Percentiles rank a stretch among this genome's conserved stretches.
Evolutionary conservation across 345 rosid species (phyloP).

Genomic region (Noccaea bulbosa): DNA sequence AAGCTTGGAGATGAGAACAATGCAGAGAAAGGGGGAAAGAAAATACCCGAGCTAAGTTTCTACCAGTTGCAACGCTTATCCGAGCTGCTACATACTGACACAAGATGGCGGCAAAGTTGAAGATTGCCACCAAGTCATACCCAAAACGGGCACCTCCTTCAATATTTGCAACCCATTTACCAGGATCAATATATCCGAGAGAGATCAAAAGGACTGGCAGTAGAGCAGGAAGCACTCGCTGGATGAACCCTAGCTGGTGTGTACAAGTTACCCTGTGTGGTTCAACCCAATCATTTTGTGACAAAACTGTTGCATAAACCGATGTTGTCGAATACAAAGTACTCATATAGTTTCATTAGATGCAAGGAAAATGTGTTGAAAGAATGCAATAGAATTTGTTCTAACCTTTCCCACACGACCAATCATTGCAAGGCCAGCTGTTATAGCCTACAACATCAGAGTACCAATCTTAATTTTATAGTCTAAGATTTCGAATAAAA

Average conservation of each 20-base stretch:
- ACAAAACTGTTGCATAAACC: too few species aligned
- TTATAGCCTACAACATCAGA: slow-evolving; percentile 67
- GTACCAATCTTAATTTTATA: not conserved
- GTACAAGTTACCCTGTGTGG: too few species aligned
- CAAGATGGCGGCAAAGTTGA: slow-evolving; percentile 81
- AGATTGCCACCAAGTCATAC: slow-evolving; percentile 65
- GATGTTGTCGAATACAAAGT: too few species aligned
- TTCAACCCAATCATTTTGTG: too few species aligned
- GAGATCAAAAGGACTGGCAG: slow-evolving; percentile 79
- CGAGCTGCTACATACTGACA: slow-evolving; percentile 87
- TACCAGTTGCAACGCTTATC: slow-evolving; percentile 77
- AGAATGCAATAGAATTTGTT: slow-evolving; percentile 17
- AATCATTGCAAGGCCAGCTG: slow-evolving; percentile 83
- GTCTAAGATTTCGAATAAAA: not conserved
- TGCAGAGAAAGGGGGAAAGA: slow-evolving; percentile 7
- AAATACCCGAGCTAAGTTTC: slow-evolving; percentile 85
- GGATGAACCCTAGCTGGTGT: slow-evolving; percentile 49
- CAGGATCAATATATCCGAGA: slow-evolving; percentile 89
- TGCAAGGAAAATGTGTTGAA: slow-evolving; percentile 9
- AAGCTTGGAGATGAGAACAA: not conserved
- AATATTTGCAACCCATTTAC: slow-evolving; percentile 89
- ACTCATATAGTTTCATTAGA: not conserved
- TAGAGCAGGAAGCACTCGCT: slow-evolving; percentile 64
- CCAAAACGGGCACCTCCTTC: slow-evolving; percentile 97
- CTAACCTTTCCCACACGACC: slow-evolving; percentile 88